phyloP scores from a whole-genome alignment of 225 moss, liverwort and hornwort species.

The Marchantia paleacea region DNA sequence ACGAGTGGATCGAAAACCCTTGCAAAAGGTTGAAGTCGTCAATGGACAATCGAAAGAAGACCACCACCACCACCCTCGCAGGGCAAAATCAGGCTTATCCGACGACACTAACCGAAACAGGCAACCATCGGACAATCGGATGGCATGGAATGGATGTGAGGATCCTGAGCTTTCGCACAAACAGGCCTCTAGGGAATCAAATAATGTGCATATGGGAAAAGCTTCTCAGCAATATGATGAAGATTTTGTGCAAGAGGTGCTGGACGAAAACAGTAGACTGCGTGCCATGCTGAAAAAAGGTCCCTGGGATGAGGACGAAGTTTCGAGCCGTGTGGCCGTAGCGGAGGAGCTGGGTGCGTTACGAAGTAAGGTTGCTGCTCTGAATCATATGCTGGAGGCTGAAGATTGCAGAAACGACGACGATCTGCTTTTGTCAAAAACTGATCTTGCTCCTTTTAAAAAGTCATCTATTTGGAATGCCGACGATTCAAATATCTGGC shows the following conservation, averaged over 20 bases:
- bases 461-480: background rate
- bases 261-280: constrained; percentile 14
- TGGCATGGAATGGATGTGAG: constrained; percentile 14
- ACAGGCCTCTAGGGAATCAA: background rate
- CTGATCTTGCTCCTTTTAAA: background rate
- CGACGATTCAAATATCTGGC: background rate
- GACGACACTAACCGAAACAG: background rate
- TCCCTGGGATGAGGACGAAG: background rate
- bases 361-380: constrained; percentile 11
- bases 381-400: constrained; percentile 12
- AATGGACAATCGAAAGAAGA: background rate
- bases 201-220: background rate
- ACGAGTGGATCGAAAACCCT: constrained; percentile 9
- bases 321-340: background rate
- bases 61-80: background rate
- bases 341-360: constrained; percentile 20
- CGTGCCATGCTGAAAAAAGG: constrained; percentile 20
- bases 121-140: constrained; percentile 4
- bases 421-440: background rate
- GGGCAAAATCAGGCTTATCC: background rate
- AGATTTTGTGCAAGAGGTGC: constrained; percentile 12
- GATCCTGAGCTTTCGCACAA: background rate
- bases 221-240: constrained; percentile 4
- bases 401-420: background rate
- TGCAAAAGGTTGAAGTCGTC: constrained; percentile 1